Evolutionary conservation across 2,329 filamentous ascomycete species (phyloP).

Genomic region (Ophioceras dolichostomum): DNA sequence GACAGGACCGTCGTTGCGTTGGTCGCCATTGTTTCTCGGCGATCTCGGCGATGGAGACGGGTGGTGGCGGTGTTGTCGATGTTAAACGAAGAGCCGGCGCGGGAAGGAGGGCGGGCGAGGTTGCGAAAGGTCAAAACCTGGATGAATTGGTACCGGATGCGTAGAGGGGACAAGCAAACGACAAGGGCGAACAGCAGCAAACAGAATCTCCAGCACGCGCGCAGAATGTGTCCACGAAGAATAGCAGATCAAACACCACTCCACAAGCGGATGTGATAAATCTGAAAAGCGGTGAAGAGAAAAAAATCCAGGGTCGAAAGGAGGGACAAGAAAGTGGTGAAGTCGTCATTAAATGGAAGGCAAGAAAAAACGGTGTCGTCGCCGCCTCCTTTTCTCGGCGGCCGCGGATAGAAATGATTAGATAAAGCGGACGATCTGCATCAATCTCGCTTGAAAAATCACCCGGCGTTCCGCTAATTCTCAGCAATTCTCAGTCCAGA

Average conservation of each 20-base stretch:
- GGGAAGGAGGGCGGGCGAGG: not conserved
- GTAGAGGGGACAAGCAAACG: too few species aligned
- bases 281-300: too few species aligned
- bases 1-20: conserved; percentile 38
- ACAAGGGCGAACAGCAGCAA: too few species aligned
- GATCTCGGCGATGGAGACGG: too few species aligned
- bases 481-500: conserved; percentile 1
- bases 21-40: too few species aligned
- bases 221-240: too few species aligned
- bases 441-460: conserved; percentile 10
- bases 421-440: not conserved
- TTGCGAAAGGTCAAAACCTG: not conserved
- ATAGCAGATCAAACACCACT: too few species aligned
- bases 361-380: conserved; percentile 3
- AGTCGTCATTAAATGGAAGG: not conserved
- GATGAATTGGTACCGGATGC: too few species aligned
- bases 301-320: not conserved
- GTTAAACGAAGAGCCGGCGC: not conserved
- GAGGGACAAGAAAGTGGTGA: not conserved
- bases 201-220: too few species aligned
- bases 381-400: conserved; percentile 2
- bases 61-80: too few species aligned
- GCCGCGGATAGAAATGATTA: not conserved
- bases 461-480: conserved; percentile 4
- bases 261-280: not conserved